Conservation (phyloP, 2,329 filamentous ascomycete genomes). For the Clarireedia monteithiana region DNA sequence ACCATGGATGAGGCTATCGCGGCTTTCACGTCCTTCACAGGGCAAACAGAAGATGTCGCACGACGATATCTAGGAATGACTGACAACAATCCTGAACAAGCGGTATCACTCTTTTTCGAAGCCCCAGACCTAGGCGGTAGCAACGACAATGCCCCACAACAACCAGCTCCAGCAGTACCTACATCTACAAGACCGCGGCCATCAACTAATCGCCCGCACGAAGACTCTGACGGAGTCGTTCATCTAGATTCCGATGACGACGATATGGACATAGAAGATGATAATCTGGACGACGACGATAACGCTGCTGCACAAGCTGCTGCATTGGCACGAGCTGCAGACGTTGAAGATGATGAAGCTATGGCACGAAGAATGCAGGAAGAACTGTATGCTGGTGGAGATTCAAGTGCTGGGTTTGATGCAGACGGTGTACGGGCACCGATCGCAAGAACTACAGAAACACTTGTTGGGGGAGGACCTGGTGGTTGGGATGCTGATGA, state of each 20-base stretch:
- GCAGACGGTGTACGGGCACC: slow-evolving; percentile 72
- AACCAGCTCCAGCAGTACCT: slow-evolving; percentile 25
- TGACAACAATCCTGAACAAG: slow-evolving; percentile 76
- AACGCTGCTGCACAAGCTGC: slow-evolving; percentile 21
- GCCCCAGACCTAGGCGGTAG: slow-evolving; percentile 60
- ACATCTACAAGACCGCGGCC: slow-evolving; percentile 22
- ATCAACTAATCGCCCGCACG: slow-evolving; percentile 23
- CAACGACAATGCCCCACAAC: slow-evolving; percentile 14
- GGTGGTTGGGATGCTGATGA: slow-evolving; percentile 40
- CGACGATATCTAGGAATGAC: slow-evolving; percentile 77
- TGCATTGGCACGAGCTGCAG: slow-evolving; percentile 39
- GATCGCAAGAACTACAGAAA: slow-evolving; percentile 86
- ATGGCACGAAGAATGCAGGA: slow-evolving; percentile 90
- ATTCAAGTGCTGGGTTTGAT: slow-evolving; percentile 34
- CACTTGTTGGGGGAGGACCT: slow-evolving; percentile 64
- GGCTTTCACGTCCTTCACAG: slow-evolving; percentile 77
- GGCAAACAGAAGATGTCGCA: slow-evolving; percentile 64
- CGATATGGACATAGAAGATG: slow-evolving; percentile 46
- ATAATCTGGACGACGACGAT: slow-evolving; percentile 30
- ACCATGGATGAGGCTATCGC: slow-evolving; percentile 54
- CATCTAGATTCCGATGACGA: slow-evolving; percentile 51
- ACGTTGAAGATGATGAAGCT: slow-evolving; percentile 82
- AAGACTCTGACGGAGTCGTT: background rate
- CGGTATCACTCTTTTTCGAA: slow-evolving; percentile 84
- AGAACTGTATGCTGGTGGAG: slow-evolving; percentile 66